Base-by-base conservation (phyloP, 495 filamentous ascomycete species). In the Achaetomiella virescens region DNA sequence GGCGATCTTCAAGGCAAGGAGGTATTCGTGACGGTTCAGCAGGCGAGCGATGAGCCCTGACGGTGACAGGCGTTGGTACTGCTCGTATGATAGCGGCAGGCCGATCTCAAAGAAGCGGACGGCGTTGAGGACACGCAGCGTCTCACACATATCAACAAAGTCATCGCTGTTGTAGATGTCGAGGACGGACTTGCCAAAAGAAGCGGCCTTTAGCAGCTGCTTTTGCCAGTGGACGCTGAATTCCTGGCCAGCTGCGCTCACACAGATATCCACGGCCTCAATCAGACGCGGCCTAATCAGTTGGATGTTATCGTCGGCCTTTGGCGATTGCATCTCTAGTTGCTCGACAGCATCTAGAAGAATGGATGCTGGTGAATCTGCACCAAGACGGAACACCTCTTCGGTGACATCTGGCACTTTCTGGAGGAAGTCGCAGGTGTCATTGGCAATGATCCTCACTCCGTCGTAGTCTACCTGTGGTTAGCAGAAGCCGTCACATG, bases 131-230 rank as follows among this genome's bases (percentile, higher is more conserved):
- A 98, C 90, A 45, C 93, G 85, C 17, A 97, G 72, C 11, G 86
- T 91, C 70, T 98, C 93, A 60, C 89, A 96, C 89, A 96, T 97
- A 54, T 97, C 91, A 25, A 98, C 95, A 69, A 97, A 98, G 54
- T 97, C 92, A 60, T 98, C 93, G 64, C 89, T 95, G 70, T 88
- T 95, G 72, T 97, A 98, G 27, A 97, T 82, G 61, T 96, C 93
- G 2, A 97, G 79, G 0, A 97, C 92, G 0, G 93, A 97, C 68
- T 98, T 98, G 12, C 93, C 93, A 68, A 96, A 96, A 0, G 90
- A 96, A 0, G 93, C 93, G 5, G 95, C 93, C 67, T 95, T 95
- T 15, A 98, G 78, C 4, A 98, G 75, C 58, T 93, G 86, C 62
- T 97, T 98, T 66, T 98, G 93, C 89, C 91, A 95, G 62, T 91